Percentiles rank a stretch among this genome's conserved stretches.
Conservation (phyloP, 257 asterid species). For the Nicotiana paniculata region DNA sequence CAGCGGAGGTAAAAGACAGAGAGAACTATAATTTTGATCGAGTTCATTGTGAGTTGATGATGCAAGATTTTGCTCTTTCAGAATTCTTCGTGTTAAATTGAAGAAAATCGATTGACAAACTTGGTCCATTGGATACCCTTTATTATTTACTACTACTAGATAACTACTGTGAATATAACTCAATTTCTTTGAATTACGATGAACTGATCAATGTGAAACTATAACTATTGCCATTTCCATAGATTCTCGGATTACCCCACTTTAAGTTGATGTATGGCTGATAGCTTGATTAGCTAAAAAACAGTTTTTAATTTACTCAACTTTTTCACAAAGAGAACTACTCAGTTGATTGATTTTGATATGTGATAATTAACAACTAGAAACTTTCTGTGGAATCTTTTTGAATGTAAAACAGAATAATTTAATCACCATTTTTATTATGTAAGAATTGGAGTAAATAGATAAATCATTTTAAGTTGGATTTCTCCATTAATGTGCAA, state of each 20-base stretch:
- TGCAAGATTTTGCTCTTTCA: neutral
- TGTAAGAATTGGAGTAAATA: neutral
- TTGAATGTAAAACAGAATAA: neutral
- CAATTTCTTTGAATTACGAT: neutral
- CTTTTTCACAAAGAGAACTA: neutral
- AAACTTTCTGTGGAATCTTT: neutral
- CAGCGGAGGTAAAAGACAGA: conserved; percentile 26
- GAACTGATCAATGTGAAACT: neutral
- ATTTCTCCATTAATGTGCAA: neutral
- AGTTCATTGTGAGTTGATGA: neutral
- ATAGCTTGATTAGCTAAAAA: neutral
- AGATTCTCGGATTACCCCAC: neutral
- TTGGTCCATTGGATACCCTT: neutral
- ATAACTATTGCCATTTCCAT: neutral
- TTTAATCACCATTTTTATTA: neutral
- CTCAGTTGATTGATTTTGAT: neutral
- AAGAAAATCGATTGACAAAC: neutral
- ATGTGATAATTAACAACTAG: neutral
- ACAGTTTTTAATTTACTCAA: neutral
- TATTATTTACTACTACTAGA: neutral
- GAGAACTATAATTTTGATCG: neutral
- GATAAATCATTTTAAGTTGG: neutral
- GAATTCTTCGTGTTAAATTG: neutral
- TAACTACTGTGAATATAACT: neutral
- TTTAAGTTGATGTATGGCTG: neutral